A percentile compares a stretch with the other conserved stretches of the same genome.
Conservation (phyloP, 305 asterid genomes). For the Andrographis paniculata region DNA sequence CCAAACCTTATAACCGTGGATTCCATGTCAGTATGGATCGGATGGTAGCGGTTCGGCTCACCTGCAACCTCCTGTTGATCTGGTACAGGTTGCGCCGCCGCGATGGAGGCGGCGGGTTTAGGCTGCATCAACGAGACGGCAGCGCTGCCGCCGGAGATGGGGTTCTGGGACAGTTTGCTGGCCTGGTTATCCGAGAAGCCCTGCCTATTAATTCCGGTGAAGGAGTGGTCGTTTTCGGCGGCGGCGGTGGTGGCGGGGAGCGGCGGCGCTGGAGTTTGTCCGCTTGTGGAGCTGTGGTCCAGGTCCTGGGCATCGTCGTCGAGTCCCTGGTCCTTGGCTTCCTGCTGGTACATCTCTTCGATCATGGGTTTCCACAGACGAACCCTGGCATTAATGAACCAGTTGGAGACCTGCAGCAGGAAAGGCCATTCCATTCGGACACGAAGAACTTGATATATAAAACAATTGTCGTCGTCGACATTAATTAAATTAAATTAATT, state of each 20-base stretch:
- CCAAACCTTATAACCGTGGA: constrained; percentile 70
- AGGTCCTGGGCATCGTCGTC: constrained; percentile 1
- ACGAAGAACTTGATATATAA: too few species aligned
- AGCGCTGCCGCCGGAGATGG: constrained; percentile 4
- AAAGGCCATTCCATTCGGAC: neutral
- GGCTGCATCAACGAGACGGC: neutral
- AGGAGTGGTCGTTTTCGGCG: constrained; percentile 54
- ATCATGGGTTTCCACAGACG: constrained; percentile 99
- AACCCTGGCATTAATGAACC: constrained; percentile 99
- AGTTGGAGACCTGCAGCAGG: constrained; percentile 76
- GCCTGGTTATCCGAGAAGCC: constrained; percentile 45
- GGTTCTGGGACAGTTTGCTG: too few species aligned
- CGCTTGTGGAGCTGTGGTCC: constrained; percentile 19
- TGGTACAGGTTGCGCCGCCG: constrained; percentile 18
- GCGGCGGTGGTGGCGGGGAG: constrained; percentile 25
- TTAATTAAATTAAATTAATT: too few species aligned
- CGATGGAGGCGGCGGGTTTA: constrained; percentile 17
- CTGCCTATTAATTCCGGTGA: constrained; percentile 38
- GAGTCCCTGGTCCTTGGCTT: constrained; percentile 44
- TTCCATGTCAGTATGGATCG: constrained; percentile 24
- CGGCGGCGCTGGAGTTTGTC: constrained; percentile 45
- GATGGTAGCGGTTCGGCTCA: constrained; percentile 14
- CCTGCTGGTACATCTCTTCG: constrained; percentile 97
- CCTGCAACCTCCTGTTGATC: constrained; percentile 4
- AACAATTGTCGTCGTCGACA: too few species aligned